These are phyloP conservation scores for Chenopodium formosanum DNA, from an alignment of 148 eudicot species.

Conservation along the genomic window DNA sequence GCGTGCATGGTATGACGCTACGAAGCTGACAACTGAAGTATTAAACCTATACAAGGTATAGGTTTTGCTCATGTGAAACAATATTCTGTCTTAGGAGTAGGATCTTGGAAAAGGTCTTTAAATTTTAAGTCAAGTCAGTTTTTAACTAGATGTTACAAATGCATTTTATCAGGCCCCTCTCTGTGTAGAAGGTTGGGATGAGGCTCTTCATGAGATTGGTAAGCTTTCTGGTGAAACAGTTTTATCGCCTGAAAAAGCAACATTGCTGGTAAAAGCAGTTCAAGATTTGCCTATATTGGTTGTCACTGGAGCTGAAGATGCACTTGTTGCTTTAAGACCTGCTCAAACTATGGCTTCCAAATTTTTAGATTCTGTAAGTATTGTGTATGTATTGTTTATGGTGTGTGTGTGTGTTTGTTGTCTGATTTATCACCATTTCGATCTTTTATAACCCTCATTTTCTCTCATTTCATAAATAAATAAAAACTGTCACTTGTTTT, in stretches of 20 bases:
- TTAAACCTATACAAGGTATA: slow-evolving; percentile 84
- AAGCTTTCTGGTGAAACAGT: slow-evolving; percentile 79
- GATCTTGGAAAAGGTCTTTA: background rate
- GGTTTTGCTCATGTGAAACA: background rate
- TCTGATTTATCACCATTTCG: slow-evolving; percentile 6
- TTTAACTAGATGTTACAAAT: background rate
- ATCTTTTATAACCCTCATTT: background rate
- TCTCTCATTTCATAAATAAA: too few relatives aligned
- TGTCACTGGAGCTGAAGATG: slow-evolving; percentile 89
- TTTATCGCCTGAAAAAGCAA: slow-evolving; percentile 63
- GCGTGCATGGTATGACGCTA: slow-evolving; percentile 95
- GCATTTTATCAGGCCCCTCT: slow-evolving; percentile 63
- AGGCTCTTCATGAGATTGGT: slow-evolving; percentile 90
- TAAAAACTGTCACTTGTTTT: background rate
- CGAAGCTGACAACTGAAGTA: slow-evolving; percentile 86
- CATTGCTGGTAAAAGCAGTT: slow-evolving; percentile 59
- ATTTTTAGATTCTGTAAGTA: slow-evolving; percentile 85
- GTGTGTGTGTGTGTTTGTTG: background rate
- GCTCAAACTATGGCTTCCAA: slow-evolving; percentile 91
- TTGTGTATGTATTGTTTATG: background rate
- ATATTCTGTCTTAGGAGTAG: background rate
- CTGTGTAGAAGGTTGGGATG: slow-evolving; percentile 95
- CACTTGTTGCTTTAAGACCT: slow-evolving; percentile 69
- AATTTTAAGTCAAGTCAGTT: background rate
- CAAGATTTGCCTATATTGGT: slow-evolving; percentile 74